Evolutionary conservation across 2,329 filamentous ascomycete genomes (phyloP), one percentile per base, ranked within the genome.

Genomic region (Bipolaris oryzae): DNA sequence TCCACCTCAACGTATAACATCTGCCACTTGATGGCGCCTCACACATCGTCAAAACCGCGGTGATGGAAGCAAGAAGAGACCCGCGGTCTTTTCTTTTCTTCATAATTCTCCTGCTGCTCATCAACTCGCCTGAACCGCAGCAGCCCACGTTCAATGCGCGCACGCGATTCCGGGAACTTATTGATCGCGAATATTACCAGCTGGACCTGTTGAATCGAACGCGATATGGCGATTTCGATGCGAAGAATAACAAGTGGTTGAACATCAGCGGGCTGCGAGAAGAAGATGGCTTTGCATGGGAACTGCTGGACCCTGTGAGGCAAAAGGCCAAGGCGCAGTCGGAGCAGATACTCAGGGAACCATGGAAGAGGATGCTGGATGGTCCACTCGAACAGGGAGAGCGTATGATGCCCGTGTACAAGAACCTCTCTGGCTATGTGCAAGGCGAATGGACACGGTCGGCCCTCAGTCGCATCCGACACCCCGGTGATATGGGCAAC

Each of bases 271-370:
- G 94, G 1, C 87, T 96, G 59, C 85, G 89, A 46, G 79, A 86
- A 44, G 83, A 87, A 18, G 90, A 96, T 76, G 86, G 84, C 4
- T 91, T 90, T 74, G 88, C 86, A 1, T 97, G 93, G 93, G 84
- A 88, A 33, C 82, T 92, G 55, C 79, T 97, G 20, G 80, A 80
- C 0, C 77, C 80, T 1, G 91, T 93, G 56, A 87, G 85, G 71
- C 78, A 87, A 57, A 84, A 85, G 62, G 90, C 87, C 52, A 80
- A 84, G 53, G 81, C 87, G 64, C 88, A 83, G 61, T 71, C 82
- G 18, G 68, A 69, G 47, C 70, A 75, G 51, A 66, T 77, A 37
- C 62, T 81, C 21, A 78, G 79, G 18, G 73, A 76, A 23, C 51
- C 47, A 33, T 63, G 67, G 52, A 68, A 64, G 21, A 66, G 63